These are phyloP conservation scores for Isatis tinctoria DNA, from an alignment of 345 rosid species.

Conservation along the genomic window DNA sequence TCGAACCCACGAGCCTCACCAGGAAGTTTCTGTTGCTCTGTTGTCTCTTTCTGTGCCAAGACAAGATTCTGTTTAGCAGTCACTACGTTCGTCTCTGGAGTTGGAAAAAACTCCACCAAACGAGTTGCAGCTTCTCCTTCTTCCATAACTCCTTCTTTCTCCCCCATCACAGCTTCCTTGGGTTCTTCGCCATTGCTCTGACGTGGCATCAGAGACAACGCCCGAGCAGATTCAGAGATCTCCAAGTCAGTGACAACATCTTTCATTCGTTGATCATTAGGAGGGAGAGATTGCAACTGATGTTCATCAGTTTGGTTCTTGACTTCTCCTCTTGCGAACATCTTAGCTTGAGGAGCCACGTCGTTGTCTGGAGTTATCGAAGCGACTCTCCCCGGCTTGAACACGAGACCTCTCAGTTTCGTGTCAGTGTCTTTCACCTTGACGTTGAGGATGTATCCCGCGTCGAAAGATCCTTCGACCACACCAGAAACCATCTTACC, in stretches of 20 bases:
- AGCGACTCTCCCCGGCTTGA: slow-evolving; percentile 38
- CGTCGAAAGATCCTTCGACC: slow-evolving; percentile 59
- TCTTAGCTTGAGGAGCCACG: slow-evolving; percentile 59
- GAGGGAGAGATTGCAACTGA: slow-evolving; percentile 25
- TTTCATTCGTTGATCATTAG: slow-evolving; percentile 29
- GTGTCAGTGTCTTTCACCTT: slow-evolving; percentile 49
- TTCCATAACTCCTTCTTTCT: slow-evolving; percentile 17
- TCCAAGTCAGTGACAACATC: slow-evolving; percentile 20
- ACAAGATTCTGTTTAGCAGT: slow-evolving; percentile 19
- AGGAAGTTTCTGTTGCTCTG: slow-evolving; percentile 13
- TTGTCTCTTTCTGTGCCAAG: slow-evolving; percentile 20
- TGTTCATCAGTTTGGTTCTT: slow-evolving; percentile 26
- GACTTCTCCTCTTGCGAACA: slow-evolving; percentile 43
- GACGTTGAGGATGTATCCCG: slow-evolving; percentile 60
- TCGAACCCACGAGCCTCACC: slow-evolving; percentile 28
- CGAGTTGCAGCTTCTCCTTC: slow-evolving; percentile 17
- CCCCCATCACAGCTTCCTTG: slow-evolving; percentile 18
- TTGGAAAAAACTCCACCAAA: slow-evolving; percentile 26
- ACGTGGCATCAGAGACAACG: slow-evolving; percentile 21
- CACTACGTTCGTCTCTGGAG: slow-evolving; percentile 8
- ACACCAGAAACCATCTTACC: slow-evolving; percentile 59
- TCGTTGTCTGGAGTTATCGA: slow-evolving; percentile 59
- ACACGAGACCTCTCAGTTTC: slow-evolving; percentile 55
- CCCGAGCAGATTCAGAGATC: slow-evolving; percentile 28
- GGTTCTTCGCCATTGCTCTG: slow-evolving; percentile 12